Evolutionary conservation across 768 basidiomycete genomes (phyloP).

Genomic region (Pleurotus giganteus): DNA sequence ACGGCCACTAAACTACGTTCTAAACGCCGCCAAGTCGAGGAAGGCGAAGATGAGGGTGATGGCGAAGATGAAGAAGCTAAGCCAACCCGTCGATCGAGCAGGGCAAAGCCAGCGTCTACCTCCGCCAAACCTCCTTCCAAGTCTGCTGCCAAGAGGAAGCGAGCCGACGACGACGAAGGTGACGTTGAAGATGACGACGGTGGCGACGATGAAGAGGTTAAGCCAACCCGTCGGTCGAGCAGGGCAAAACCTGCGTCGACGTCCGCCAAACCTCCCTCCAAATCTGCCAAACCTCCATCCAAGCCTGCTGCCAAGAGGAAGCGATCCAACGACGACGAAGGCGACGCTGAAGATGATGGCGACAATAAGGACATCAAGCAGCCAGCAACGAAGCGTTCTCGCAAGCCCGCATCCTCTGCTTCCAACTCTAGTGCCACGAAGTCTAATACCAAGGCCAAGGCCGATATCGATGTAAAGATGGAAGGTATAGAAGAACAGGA

Average conservation of each 20-base stretch:
- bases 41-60: not conserved
- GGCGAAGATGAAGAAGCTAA: constrained; percentile 6
- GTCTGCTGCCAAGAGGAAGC: constrained; percentile 19
- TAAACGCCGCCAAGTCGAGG: constrained; percentile 8
- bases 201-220: constrained; percentile 2
- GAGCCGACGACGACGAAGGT: constrained; percentile 15
- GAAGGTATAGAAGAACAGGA: not conserved
- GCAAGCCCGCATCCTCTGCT: constrained; percentile 2
- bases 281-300: not conserved
- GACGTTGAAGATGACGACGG: not conserved
- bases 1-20: constrained; percentile 7
- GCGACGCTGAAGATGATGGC: constrained; percentile 26
- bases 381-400: not conserved
- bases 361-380: constrained; percentile 28
- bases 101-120: not conserved
- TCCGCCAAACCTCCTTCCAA: no score
- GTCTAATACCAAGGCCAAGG: not conserved
- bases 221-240: constrained; percentile 16
- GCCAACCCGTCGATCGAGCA: constrained; percentile 16
- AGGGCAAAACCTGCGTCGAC: not conserved
- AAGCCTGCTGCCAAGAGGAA: constrained; percentile 3
- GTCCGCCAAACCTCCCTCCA: not conserved
- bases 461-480: not conserved
- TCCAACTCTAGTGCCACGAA: not conserved
- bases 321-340: constrained; percentile 20